phyloP scores from a whole-genome alignment of 179 eudicot genomes.

The Dionaea muscipula region DNA sequence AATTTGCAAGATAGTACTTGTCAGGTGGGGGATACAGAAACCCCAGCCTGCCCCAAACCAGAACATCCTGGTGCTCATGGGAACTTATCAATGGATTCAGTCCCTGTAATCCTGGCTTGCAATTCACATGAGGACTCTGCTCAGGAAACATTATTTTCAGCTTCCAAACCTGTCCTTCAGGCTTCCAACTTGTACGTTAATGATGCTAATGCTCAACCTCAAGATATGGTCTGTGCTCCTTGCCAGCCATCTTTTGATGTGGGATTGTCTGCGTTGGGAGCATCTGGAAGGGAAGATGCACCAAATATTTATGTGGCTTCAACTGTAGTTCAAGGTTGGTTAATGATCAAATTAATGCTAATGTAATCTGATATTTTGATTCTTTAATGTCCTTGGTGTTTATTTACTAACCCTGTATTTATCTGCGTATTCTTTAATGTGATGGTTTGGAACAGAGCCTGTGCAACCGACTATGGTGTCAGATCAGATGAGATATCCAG shows the following conservation, averaged over 20 bases:
- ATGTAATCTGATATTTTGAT: no score
- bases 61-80: slow-evolving; percentile 15
- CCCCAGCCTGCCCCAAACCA: slow-evolving; percentile 15
- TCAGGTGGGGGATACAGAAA: slow-evolving; percentile 16
- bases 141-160: slow-evolving; percentile 10
- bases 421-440: no score
- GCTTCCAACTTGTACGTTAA: slow-evolving; percentile 21
- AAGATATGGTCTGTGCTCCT: slow-evolving; percentile 13
- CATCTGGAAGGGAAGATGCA: slow-evolving; percentile 21
- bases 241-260: slow-evolving; percentile 16
- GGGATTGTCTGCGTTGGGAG: slow-evolving; percentile 14
- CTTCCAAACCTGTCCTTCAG: slow-evolving; percentile 20
- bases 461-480: no score
- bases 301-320: slow-evolving; percentile 18
- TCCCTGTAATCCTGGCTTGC: slow-evolving; percentile 42
- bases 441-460: no score
- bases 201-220: slow-evolving; percentile 20
- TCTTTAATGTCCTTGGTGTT: no score
- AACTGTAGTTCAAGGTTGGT: slow-evolving; percentile 34
- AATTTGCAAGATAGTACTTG: slow-evolving; percentile 9
- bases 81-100: slow-evolving; percentile 9
- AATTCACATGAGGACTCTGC: slow-evolving; percentile 18
- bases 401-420: no score
- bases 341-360: background rate
- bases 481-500: no score